Evolutionary conservation across 257 asterid genomes (phyloP).

Genomic region (Galeopsis tetrahit): DNA sequence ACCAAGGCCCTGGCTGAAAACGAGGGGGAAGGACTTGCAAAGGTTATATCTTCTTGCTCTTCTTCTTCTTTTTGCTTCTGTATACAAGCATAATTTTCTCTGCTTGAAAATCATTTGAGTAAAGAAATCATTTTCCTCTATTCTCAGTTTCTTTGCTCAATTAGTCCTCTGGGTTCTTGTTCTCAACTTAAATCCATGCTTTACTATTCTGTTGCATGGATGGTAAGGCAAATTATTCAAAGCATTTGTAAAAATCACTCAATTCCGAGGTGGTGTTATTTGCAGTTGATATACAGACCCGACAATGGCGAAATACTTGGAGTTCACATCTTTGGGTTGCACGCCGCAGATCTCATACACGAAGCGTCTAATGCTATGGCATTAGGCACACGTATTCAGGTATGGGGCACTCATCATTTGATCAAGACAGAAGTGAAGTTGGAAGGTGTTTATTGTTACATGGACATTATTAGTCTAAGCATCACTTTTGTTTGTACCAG

Average conservation of each 20-base stretch:
- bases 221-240: neutral
- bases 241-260: neutral
- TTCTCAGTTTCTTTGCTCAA: neutral
- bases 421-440: neutral
- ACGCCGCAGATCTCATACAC: conserved; percentile 93
- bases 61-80: too few species aligned
- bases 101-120: neutral
- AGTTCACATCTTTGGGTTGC: conserved; percentile 88
- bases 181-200: neutral
- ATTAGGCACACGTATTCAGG: conserved; percentile 84
- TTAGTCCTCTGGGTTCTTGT: neutral
- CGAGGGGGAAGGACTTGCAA: conserved; percentile 93
- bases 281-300: conserved; percentile 85
- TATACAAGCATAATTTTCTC: neutral
- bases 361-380: conserved; percentile 94
- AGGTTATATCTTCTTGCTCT: conserved; percentile 56
- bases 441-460: neutral
- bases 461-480: neutral
- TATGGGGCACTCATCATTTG: conserved; percentile 15
- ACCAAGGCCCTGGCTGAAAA: conserved; percentile 94
- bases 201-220: neutral
- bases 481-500: conserved; percentile 25
- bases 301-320: conserved; percentile 93
- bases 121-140: neutral
- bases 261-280: neutral